Evolutionary conservation across 1,284 basidiomycete species (phyloP).

Genomic region (Hemileia vastatrix): DNA sequence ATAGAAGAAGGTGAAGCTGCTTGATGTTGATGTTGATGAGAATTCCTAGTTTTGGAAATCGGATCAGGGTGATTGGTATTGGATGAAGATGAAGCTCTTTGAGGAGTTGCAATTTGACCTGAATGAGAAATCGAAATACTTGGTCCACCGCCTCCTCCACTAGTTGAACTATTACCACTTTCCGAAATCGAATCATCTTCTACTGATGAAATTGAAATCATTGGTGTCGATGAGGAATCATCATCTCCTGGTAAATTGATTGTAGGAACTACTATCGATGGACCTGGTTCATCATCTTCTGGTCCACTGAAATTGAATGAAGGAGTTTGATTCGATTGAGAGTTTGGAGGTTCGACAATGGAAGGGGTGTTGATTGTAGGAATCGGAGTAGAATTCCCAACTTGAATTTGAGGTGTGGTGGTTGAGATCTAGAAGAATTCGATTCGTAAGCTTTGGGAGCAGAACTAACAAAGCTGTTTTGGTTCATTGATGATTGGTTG

Average conservation of each 20-base stretch:
- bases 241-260: conserved; percentile 29
- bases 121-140: conserved; percentile 26
- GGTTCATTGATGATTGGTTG: no score
- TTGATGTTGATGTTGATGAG: no score
- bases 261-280: conserved; percentile 21
- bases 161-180: neutral
- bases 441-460: no score
- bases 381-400: no score
- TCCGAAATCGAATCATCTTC: neutral
- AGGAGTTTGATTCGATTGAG: neutral
- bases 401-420: no score
- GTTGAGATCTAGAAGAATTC: no score
- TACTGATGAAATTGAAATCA: conserved; percentile 8
- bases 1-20: no score
- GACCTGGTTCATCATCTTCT: neutral
- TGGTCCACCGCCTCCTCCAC: conserved; percentile 20
- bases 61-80: no score
- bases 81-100: no score
- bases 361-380: no score
- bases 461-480: no score
- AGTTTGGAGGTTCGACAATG: neutral
- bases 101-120: neutral
- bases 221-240: conserved; percentile 5
- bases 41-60: no score
- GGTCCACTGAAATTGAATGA: neutral